Conservation (phyloP, 495 filamentous ascomycete genomes). For the Filosporella fistucella region DNA sequence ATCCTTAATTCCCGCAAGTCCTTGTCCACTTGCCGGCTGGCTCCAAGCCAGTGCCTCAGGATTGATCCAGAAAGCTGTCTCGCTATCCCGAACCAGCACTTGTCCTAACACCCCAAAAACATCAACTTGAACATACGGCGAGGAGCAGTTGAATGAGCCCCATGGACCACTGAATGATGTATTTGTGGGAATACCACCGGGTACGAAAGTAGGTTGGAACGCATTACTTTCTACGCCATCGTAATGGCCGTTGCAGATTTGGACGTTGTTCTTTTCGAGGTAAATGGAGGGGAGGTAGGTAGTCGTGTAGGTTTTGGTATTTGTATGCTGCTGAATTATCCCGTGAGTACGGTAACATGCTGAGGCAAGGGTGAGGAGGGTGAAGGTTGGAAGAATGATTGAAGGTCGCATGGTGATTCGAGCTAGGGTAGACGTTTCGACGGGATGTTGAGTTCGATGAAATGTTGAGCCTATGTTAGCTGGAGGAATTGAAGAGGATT, state of each 20-base stretch:
- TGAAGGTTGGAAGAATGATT: background rate
- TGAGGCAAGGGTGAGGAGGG: background rate
- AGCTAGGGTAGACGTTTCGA: no score
- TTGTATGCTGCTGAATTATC: constrained; percentile 1
- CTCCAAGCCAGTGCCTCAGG: background rate
- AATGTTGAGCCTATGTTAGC: no score
- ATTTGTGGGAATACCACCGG: constrained; percentile 6
- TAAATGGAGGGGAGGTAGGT: constrained; percentile 3
- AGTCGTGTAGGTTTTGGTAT: background rate
- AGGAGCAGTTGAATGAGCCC: background rate
- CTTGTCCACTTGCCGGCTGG: background rate
- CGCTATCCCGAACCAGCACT: constrained; percentile 2
- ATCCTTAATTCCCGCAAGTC: background rate
- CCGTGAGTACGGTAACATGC: constrained; percentile 8
- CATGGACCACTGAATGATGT: constrained; percentile 5
- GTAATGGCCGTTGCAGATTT: background rate
- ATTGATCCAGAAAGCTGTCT: background rate
- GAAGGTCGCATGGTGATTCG: background rate
- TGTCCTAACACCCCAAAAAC: constrained; percentile 1
- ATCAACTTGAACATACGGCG: background rate
- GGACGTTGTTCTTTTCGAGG: background rate
- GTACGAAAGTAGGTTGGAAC: background rate
- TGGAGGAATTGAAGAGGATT: no score
- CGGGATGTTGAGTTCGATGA: no score
- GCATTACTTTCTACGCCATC: background rate